Conservation (phyloP, 768 basidiomycete species). For the Auricularia sp. region DNA sequence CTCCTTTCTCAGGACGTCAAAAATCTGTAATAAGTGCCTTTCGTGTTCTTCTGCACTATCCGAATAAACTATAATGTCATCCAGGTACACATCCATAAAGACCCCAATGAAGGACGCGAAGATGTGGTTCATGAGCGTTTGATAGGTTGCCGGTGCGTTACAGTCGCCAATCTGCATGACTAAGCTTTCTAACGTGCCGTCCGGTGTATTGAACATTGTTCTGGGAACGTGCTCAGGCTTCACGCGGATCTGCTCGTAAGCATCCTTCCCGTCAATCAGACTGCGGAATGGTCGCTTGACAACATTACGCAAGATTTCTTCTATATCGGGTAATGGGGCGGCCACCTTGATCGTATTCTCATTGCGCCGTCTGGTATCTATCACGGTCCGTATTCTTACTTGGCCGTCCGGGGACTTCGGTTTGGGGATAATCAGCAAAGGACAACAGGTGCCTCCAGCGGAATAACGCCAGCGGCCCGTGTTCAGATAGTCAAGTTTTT, state of each 20-base stretch:
- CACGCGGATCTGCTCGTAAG: slow-evolving; percentile 13
- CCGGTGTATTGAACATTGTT: slow-evolving; percentile 11
- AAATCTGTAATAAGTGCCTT: slow-evolving; percentile 7
- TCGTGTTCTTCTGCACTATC: slow-evolving; percentile 24
- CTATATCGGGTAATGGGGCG: slow-evolving; percentile 5
- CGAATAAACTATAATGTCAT: slow-evolving; percentile 19
- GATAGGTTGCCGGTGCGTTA: slow-evolving; percentile 14
- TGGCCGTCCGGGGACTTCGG: not conserved
- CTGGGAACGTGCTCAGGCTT: slow-evolving; percentile 9
- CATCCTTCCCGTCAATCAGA: slow-evolving; percentile 9
- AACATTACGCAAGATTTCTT: slow-evolving; percentile 2
- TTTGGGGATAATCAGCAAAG: slow-evolving; percentile 3
- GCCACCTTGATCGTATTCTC: slow-evolving; percentile 6
- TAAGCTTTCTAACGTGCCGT: slow-evolving; percentile 12
- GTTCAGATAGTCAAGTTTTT: too few relatives aligned
- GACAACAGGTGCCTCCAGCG: too few relatives aligned
- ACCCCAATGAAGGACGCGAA: slow-evolving; percentile 11
- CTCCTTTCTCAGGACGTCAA: slow-evolving; percentile 8
- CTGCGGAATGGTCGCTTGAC: slow-evolving; percentile 2
- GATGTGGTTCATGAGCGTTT: slow-evolving; percentile 11
- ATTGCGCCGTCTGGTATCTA: slow-evolving; percentile 4
- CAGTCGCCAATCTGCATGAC: slow-evolving; percentile 16
- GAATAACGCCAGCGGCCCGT: too few relatives aligned
- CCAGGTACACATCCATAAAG: slow-evolving; percentile 14
- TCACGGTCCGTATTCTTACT: not conserved